These are phyloP conservation scores for Austropuccinia psidii DNA, from an alignment of 1,284 basidiomycete genomes.

Conservation along the genomic window DNA sequence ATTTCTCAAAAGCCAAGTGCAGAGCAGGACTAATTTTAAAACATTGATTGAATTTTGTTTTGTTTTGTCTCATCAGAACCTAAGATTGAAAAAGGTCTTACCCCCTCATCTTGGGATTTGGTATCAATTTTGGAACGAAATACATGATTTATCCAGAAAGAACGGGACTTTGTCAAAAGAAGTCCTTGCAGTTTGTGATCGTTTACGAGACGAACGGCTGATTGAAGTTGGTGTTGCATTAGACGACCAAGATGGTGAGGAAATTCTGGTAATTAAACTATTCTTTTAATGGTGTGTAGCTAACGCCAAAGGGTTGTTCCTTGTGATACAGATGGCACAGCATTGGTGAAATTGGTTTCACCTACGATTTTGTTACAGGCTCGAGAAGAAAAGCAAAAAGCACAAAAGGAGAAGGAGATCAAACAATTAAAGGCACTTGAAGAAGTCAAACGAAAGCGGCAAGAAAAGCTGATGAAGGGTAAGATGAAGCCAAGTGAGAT, in stretches of 20 bases:
- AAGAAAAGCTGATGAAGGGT: slow-evolving; percentile 79
- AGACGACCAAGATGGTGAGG: slow-evolving; percentile 84
- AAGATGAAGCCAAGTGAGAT: slow-evolving; percentile 65
- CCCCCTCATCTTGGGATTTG: slow-evolving; percentile 82
- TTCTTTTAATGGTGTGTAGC: no score
- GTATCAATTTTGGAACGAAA: slow-evolving; percentile 81
- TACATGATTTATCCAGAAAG: slow-evolving; percentile 73
- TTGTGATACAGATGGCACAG: no score
- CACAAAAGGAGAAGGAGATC: slow-evolving; percentile 65
- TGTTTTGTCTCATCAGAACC: neutral
- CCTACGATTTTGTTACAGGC: slow-evolving; percentile 72
- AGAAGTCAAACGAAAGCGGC: slow-evolving; percentile 62
- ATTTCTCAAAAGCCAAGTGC: no score
- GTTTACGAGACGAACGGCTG: slow-evolving; percentile 78
- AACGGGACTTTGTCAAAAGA: slow-evolving; percentile 54
- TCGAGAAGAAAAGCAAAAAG: slow-evolving; percentile 80
- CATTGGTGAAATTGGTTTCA: slow-evolving; percentile 84
- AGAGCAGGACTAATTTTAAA: neutral
- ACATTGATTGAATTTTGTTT: neutral
- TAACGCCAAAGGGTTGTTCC: no score
- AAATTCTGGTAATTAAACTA: slow-evolving; percentile 29
- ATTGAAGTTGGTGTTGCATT: slow-evolving; percentile 88
- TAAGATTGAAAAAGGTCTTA: no score
- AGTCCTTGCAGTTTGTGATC: slow-evolving; percentile 76
- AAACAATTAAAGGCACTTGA: slow-evolving; percentile 69